These are phyloP conservation scores for Marchantia polymorpha DNA, from an alignment of 225 moss, liverwort and hornwort genomes.

Conservation along the genomic window DNA sequence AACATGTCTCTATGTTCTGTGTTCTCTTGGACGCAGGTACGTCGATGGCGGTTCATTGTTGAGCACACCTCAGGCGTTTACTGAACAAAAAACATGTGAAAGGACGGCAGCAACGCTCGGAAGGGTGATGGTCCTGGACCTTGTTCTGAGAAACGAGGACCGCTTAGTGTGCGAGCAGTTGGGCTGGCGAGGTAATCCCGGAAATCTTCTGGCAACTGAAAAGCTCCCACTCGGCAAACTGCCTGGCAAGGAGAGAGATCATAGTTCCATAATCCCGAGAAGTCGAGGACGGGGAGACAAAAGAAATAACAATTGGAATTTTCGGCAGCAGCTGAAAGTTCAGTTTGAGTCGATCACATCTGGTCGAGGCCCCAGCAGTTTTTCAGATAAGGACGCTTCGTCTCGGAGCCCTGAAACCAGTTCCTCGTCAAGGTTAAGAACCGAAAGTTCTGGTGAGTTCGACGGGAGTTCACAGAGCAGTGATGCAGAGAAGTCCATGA, in stretches of 20 bases:
- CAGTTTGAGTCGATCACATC: slow-evolving; percentile 30
- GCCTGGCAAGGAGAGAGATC: slow-evolving; percentile 45
- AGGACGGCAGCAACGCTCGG: slow-evolving; percentile 75
- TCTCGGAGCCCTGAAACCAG: neutral
- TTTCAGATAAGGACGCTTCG: neutral
- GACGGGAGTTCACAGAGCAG: slow-evolving; percentile 17
- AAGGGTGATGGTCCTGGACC: slow-evolving; percentile 68
- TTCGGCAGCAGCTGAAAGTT: slow-evolving; percentile 34
- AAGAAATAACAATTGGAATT: slow-evolving; percentile 15
- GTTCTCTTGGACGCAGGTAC: slow-evolving; percentile 42
- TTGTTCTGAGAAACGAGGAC: slow-evolving; percentile 92
- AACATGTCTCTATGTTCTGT: neutral
- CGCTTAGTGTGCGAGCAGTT: slow-evolving; percentile 67
- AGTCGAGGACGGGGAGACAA: slow-evolving; percentile 12
- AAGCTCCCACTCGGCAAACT: slow-evolving; percentile 45
- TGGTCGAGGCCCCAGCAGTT: slow-evolving; percentile 4
- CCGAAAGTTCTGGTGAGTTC: slow-evolving; percentile 9
- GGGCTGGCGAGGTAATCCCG: slow-evolving; percentile 86
- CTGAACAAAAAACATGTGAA: slow-evolving; percentile 54
- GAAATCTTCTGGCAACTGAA: slow-evolving; percentile 76
- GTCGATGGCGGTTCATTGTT: slow-evolving; percentile 67
- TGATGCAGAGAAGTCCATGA: slow-evolving; percentile 21
- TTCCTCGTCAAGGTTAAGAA: neutral
- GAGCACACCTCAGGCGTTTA: slow-evolving; percentile 61
- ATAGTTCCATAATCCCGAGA: slow-evolving; percentile 26